These are phyloP conservation scores for Neurospora sp. DNA, from an alignment of 495 filamentous ascomycete genomes.

Conservation along the genomic window DNA sequence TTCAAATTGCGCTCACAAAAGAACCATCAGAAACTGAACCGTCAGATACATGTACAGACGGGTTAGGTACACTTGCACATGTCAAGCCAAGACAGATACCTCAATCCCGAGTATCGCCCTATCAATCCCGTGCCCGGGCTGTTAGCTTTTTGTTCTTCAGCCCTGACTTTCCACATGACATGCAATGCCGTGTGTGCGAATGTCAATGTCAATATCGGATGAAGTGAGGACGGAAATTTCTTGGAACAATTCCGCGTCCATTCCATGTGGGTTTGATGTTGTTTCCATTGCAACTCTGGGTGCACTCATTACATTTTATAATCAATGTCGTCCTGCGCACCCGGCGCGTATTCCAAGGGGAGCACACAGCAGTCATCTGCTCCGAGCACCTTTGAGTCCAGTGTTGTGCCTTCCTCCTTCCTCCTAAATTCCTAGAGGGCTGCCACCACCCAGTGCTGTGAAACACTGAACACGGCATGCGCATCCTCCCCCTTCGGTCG, in stretches of 20 bases:
- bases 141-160: not conserved
- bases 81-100: not conserved
- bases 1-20: not conserved
- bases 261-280: slow-evolving; percentile 9
- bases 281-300: not conserved
- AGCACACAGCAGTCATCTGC: not conserved
- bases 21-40: not conserved
- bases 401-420: not conserved
- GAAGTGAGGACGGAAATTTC: slow-evolving; percentile 5
- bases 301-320: not conserved
- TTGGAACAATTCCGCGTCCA: slow-evolving; percentile 6
- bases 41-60: not conserved
- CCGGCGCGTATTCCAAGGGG: not conserved
- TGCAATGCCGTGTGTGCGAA: not conserved
- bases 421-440: not conserved
- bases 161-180: not conserved
- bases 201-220: slow-evolving; percentile 19
- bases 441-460: not conserved
- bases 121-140: not conserved
- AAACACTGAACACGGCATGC: not conserved
- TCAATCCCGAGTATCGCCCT: not conserved
- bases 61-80: not conserved
- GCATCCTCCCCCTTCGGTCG: not conserved
- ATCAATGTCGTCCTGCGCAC: not conserved
- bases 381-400: not conserved